These are phyloP conservation scores for Suillus lakei DNA, from an alignment of 768 basidiomycete species.

Conservation along the genomic window DNA sequence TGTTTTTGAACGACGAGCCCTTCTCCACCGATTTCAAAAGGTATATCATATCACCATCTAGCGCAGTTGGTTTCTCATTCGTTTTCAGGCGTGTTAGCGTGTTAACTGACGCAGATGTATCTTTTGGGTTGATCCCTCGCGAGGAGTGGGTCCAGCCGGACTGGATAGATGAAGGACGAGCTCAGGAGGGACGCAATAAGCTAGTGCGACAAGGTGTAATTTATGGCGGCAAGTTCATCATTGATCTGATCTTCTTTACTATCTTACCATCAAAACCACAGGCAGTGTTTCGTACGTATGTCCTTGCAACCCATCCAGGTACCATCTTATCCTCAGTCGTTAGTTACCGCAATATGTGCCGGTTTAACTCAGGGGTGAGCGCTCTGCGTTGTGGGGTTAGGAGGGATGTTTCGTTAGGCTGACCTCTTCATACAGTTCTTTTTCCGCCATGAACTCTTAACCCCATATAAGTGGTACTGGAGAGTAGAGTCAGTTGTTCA, in stretches of 20 bases:
- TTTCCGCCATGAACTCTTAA: conserved; percentile 57
- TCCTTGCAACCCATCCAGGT: neutral
- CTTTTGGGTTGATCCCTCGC: conserved; percentile 61
- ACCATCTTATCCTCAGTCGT: neutral
- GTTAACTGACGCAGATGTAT: conserved; percentile 46
- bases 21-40: conserved; percentile 60
- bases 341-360: conserved; percentile 80
- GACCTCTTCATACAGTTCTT: conserved; percentile 47
- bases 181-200: conserved; percentile 52
- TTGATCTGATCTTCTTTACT: neutral
- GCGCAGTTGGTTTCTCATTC: conserved; percentile 20
- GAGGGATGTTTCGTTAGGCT: conserved; percentile 1
- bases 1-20: conserved; percentile 65
- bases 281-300: conserved; percentile 49
- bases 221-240: conserved; percentile 48
- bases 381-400: neutral
- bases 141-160: conserved; percentile 75
- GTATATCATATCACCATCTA: conserved; percentile 23
- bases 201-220: conserved; percentile 55
- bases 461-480: conserved; percentile 65
- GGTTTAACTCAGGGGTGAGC: conserved; percentile 71
- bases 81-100: conserved; percentile 36
- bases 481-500: conserved; percentile 51
- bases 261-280: conserved; percentile 20
- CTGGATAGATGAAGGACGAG: conserved; percentile 73